A percentile compares a stretch with the other conserved stretches of the same genome.
phyloP scores from a whole-genome alignment of 2,329 filamentous ascomycete species.

The Penicillium frequentans region DNA sequence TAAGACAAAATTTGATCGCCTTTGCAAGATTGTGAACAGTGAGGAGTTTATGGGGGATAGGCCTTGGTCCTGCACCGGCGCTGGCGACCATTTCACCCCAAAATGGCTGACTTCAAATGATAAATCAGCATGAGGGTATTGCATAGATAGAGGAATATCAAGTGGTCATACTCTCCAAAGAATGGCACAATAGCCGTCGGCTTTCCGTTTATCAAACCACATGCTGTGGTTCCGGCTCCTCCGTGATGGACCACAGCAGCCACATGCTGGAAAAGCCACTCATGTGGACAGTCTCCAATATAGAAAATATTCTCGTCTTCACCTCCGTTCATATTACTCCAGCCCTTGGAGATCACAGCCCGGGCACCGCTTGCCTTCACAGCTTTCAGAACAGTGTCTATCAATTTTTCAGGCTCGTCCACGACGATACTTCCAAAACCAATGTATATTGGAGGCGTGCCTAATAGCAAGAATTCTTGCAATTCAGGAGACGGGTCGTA shows the following conservation, averaged over 20 bases:
- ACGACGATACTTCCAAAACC: constrained; percentile 60
- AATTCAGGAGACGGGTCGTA: constrained; percentile 45
- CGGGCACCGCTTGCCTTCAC: constrained; percentile 49
- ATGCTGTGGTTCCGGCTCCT: constrained; percentile 60
- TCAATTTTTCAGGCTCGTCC: constrained; percentile 49
- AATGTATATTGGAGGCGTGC: constrained; percentile 55
- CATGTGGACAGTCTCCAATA: constrained; percentile 57
- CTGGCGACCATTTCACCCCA: constrained; percentile 55
- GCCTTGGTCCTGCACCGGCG: constrained; percentile 51
- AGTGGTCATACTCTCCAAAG: constrained; percentile 51
- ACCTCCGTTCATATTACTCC: constrained; percentile 49
- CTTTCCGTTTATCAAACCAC: constrained; percentile 51
- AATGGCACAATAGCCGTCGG: constrained; percentile 59
- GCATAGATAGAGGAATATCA: no score
- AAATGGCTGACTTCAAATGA: constrained; percentile 46
- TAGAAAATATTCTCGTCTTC: constrained; percentile 45
- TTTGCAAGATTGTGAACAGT: constrained; percentile 45
- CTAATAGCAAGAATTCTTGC: constrained; percentile 45
- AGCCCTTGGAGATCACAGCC: constrained; percentile 57
- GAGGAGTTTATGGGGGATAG: constrained; percentile 50
- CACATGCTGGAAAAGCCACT: constrained; percentile 60
- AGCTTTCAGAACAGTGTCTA: constrained; percentile 49
- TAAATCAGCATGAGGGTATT: neutral
- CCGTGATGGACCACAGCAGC: constrained; percentile 60
- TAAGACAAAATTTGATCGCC: constrained; percentile 48